Evolutionary conservation across 2,329 filamentous ascomycete species (phyloP).

Genomic region (Penicillium sp.): DNA sequence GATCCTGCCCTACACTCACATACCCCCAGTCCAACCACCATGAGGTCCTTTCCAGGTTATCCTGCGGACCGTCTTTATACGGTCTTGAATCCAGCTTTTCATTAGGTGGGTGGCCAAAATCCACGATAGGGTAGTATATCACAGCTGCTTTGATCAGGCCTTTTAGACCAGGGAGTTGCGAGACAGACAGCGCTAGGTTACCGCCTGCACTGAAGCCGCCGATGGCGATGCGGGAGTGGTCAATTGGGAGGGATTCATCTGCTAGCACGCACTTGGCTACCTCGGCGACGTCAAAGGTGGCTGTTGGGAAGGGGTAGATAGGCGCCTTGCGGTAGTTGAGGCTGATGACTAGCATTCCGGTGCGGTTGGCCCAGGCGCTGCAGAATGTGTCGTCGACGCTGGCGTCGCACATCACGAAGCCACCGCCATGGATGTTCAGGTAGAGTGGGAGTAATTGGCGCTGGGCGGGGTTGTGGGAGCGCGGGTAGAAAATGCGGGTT

Average conservation of each 20-base stretch:
- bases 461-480: conserved; percentile 21
- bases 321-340: conserved; percentile 54
- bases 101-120: conserved; percentile 35
- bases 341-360: conserved; percentile 46
- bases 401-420: conserved; percentile 42
- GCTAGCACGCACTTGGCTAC: conserved; percentile 44
- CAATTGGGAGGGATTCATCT: conserved; percentile 49
- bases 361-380: conserved; percentile 41
- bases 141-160: conserved; percentile 39
- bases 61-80: conserved; percentile 18
- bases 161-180: conserved; percentile 41
- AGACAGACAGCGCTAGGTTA: conserved; percentile 46
- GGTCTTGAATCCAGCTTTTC: conserved; percentile 29
- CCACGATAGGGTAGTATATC: conserved; percentile 47
- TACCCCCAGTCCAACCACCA: conserved; percentile 42
- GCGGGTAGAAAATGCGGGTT: not conserved
- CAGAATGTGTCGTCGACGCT: conserved; percentile 51
- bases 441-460: conserved; percentile 38
- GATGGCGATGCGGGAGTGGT: conserved; percentile 43
- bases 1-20: conserved; percentile 33
- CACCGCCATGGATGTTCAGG: conserved; percentile 52
- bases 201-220: conserved; percentile 54
- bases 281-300: conserved; percentile 48
- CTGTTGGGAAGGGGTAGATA: conserved; percentile 41
- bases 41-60: conserved; percentile 34